Base-by-base conservation (phyloP, 768 basidiomycete genomes). In the Hebeloma cylindrosporum region DNA sequence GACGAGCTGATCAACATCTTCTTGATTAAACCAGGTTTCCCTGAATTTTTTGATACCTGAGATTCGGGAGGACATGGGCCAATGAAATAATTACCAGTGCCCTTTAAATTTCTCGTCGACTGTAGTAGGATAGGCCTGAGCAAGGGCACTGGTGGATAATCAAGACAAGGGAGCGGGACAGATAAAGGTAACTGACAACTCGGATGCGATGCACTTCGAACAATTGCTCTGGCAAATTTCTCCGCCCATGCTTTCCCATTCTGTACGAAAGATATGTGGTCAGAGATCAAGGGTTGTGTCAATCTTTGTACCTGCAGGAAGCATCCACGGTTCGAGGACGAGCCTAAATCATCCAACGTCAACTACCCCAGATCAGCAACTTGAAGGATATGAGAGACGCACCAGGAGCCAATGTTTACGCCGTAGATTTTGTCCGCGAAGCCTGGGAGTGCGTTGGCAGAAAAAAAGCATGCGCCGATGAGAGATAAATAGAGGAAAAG, bases 321-420 rank as follows among this genome's bases (percentile, higher is more conserved):
- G 70, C 87, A 90, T 90, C 88, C 88, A 90, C 13, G 85, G 54
- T 56, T 90, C 88, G 4, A 88, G 61, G 0, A 90, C 62, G 38
- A 90, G 72, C 88, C 88, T 88, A 43, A n/a, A n/a, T n/a, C n/a
- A n/a, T n/a, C n/a, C n/a, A n/a, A n/a, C n/a, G n/a, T n/a, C n/a
- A n/a, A n/a, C n/a, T n/a, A n/a, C n/a, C n/a, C n/a, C n/a, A n/a
- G n/a, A n/a, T n/a, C n/a, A n/a, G n/a, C n/a, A n/a, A n/a, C n/a
- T n/a, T n/a, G n/a, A 39, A 34, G 13, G 7, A 25, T 14, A 23
- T 13, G n/a, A n/a, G n/a, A 25, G 41, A 57, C 70, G 16, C 48
- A 78, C 81, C 82, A 85, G 43, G 79, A 79, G 10, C 85, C 83
- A 23, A 88, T 57, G 57, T 88, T 87, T 2, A 87, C 84, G 35